Evolutionary conservation across 345 rosid genomes (phyloP).

Genomic region (Brassica rapa): DNA sequence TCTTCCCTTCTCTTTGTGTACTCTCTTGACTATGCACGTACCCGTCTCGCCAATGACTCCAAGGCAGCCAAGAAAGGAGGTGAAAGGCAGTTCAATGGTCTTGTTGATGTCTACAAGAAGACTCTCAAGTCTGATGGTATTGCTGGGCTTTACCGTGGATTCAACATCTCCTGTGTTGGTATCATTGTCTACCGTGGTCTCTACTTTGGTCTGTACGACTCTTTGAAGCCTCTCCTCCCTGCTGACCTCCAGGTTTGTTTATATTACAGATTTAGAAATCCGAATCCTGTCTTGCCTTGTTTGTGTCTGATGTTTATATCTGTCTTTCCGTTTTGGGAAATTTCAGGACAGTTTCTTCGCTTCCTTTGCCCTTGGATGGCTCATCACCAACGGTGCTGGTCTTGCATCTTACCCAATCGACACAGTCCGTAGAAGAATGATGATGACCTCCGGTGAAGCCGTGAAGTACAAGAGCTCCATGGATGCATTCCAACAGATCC

Average conservation of each 20-base stretch:
- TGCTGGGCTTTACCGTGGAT: constrained; percentile 93
- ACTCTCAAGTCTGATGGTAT: constrained; percentile 71
- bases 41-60: constrained; percentile 89
- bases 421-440: constrained; percentile 94
- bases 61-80: constrained; percentile 93
- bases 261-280: background rate
- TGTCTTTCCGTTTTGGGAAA: constrained; percentile 1
- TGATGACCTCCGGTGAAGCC: constrained; percentile 97
- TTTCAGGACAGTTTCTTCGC: constrained; percentile 90
- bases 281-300: background rate
- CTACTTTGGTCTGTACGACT: constrained; percentile 83
- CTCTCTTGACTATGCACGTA: constrained; percentile 87
- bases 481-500: constrained; percentile 71
- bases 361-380: constrained; percentile 88
- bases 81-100: constrained; percentile 82
- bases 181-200: constrained; percentile 88
- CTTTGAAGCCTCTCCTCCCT: constrained; percentile 73
- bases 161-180: constrained; percentile 85
- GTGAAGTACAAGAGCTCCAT: constrained; percentile 84
- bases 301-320: background rate
- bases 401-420: constrained; percentile 89
- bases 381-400: constrained; percentile 86
- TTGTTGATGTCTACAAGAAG: constrained; percentile 79
- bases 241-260: constrained; percentile 59
- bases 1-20: constrained; percentile 82